Evolutionary conservation across 768 basidiomycete genomes (phyloP), one percentile per base, ranked within the genome.

Genomic region (Tephrocybe sp.): DNA sequence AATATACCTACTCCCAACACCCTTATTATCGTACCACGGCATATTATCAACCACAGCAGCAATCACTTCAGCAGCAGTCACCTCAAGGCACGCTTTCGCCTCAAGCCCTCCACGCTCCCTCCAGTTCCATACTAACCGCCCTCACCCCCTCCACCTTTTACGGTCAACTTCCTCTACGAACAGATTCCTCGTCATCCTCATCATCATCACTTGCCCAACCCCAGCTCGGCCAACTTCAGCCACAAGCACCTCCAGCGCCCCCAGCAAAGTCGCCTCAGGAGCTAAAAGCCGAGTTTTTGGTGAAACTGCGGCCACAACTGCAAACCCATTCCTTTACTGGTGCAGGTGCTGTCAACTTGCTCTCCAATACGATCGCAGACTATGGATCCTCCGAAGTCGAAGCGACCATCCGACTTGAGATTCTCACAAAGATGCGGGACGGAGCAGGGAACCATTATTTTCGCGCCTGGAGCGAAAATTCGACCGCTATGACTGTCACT

Each of bases 381-480:
- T 86, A 75, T 63, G 84, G 87, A 30, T 67, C 77, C 14, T 62
- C 73, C 42, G 85, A 89, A 20, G 82, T 89, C 19, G 85, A 89
- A 49, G 69, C 79, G 5, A 52, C 69, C n/a, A 76, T 76, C 16
- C 84, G 91, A 5, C 62, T 87, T 48, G 88, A 92, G 63, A 85
- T 92, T 47, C 68, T 93, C 49, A 86, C 84, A 14, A 85, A 83
- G 68, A 87, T 92, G 57, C 78, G 90, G 56, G 89, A 93, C 65
- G 82, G 84, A 42, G 91, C 91, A 23, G 87, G 83, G 36, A 89
- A 91, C 62, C 87, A 89, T 60, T 93, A 92, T 62, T 92, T 88
- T 65, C 82, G 88, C 38, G 89, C 89, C 4, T 92, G 90, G 89
- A 78, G 82, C 13, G 89, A 90, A 65, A 90, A 88, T 63, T n/a